A percentile compares a stretch with the other conserved stretches of the same genome.
These are phyloP conservation scores for Dactylellina sp. DNA, from an alignment of 2,329 filamentous ascomycete species.

Conservation along the genomic window DNA sequence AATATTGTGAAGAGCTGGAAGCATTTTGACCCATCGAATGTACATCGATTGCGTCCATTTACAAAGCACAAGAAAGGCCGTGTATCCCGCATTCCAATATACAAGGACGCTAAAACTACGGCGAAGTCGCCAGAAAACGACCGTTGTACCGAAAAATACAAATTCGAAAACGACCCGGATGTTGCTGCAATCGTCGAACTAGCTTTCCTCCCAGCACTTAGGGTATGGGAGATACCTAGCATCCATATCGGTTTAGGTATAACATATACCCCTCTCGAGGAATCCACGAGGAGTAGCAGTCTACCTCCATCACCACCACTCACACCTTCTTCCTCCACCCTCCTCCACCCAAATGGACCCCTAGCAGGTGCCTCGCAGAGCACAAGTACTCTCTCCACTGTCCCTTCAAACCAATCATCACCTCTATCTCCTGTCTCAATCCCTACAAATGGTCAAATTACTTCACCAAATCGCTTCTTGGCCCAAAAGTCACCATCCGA, in stretches of 20 bases:
- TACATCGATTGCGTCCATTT: conserved; percentile 43
- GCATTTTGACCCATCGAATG: conserved; percentile 71
- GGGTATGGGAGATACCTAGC: conserved; percentile 58
- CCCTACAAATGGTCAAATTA: conserved; percentile 50
- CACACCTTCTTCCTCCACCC: conserved; percentile 25
- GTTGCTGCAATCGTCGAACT: conserved; percentile 53
- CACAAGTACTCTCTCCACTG: conserved; percentile 49
- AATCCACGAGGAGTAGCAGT: conserved; percentile 22
- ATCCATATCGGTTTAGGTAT: conserved; percentile 58
- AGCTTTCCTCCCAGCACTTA: conserved; percentile 56
- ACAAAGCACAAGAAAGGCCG: conserved; percentile 43
- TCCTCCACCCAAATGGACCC: conserved; percentile 25
- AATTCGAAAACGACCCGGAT: conserved; percentile 61
- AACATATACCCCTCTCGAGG: conserved; percentile 62
- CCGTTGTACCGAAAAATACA: conserved; percentile 58
- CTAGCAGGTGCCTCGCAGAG: conserved; percentile 38
- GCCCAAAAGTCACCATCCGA: background rate
- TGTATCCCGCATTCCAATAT: conserved; percentile 63
- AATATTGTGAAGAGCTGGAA: conserved; percentile 76
- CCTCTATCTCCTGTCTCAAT: background rate
- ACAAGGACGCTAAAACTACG: conserved; percentile 66
- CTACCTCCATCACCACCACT: conserved; percentile 41
- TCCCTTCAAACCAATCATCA: conserved; percentile 35
- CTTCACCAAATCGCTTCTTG: conserved; percentile 20
- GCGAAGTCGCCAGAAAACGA: conserved; percentile 62